Evolutionary conservation across 2,329 filamentous ascomycete genomes (phyloP), one percentile per base, ranked within the genome.

Genomic region (Dryadomyces quercivorus): DNA sequence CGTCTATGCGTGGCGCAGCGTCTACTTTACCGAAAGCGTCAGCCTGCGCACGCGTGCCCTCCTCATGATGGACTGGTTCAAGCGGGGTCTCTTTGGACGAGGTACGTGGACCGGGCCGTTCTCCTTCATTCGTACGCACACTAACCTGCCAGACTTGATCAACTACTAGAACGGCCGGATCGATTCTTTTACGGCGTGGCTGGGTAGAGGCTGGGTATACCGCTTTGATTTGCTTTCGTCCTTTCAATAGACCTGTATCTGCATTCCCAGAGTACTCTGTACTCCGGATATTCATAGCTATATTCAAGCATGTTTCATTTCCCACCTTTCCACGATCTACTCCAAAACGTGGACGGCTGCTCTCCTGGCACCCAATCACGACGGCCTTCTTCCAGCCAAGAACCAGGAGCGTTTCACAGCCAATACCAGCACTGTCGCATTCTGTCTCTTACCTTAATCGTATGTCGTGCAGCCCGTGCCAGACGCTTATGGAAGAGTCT

Each of bases 51-150:
- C 93, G 26, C 81, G 92, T 59, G 80, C 89, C 60, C 70, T 98
- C 64, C 75, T 98, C 69, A 90, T 90, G 18, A 96, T 98, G 93
- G 93, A 98, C 68, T 98, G 93, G 93, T 84, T 82, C n/a, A 98
- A 97, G 80, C 79, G 94, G 66, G 88, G 89, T 13, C 70, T 98
- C 21, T 98, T 98, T 73, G 93, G 93, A 61, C 80, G 93, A 84
- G 93, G 92, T 96, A 5, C 7, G 49, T 18, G 22, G n/a, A n/a
- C 26, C 26, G 26, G 26, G 4, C 26, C 8, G 26, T 31, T 54
- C 26, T 20, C 18, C 9, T 26, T 42, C 47, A 15, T 40, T 10
- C 44, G 12, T 18, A 3, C 8, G 34, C 51, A 6, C 13, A 8
- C 36, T 40, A 40, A 40, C 36, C 26, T 31, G 26, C 36, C 36